Conservation (phyloP, 345 rosid genomes). For the Limnanthes douglasii region DNA sequence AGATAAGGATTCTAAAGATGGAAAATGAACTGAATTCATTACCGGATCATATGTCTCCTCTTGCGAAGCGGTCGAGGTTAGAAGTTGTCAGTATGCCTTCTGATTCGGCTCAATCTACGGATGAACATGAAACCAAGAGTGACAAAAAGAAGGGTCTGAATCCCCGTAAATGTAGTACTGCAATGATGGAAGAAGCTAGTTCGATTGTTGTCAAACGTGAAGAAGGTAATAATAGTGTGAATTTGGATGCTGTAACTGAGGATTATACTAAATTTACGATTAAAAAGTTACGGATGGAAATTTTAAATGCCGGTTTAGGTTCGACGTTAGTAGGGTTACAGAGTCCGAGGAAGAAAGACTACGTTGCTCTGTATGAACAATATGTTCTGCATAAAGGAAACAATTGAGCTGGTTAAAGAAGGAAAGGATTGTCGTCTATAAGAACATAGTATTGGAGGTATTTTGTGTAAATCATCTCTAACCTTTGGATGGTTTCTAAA, state of each 20-base stretch:
- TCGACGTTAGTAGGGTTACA: slow-evolving; percentile 20
- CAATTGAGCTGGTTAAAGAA: no score
- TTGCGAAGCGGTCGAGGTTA: slow-evolving; percentile 19
- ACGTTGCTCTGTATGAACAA: slow-evolving; percentile 19
- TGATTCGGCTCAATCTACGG: slow-evolving; percentile 9
- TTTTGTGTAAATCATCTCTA: no score
- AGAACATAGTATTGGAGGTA: no score
- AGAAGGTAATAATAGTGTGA: not conserved
- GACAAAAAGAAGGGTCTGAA: no score
- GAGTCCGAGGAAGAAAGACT: slow-evolving; percentile 25
- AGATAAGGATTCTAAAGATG: slow-evolving; percentile 9
- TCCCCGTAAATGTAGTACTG: slow-evolving; percentile 21
- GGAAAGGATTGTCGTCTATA: no score
- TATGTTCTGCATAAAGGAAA: slow-evolving; percentile 16
- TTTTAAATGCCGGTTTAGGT: slow-evolving; percentile 19
- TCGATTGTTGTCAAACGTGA: not conserved
- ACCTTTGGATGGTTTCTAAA: no score
- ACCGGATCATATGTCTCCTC: no score
- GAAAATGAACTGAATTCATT: slow-evolving; percentile 2
- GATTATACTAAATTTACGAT: slow-evolving; percentile 20
- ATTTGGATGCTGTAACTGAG: slow-evolving; percentile 3
- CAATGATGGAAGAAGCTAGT: no score
- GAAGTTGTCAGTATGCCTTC: slow-evolving; percentile 9
- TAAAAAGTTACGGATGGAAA: slow-evolving; percentile 20
- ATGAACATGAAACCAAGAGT: no score